Base-by-base conservation (phyloP, 2,329 filamentous ascomycete genomes). In the Kalaharituber pfeilii region DNA sequence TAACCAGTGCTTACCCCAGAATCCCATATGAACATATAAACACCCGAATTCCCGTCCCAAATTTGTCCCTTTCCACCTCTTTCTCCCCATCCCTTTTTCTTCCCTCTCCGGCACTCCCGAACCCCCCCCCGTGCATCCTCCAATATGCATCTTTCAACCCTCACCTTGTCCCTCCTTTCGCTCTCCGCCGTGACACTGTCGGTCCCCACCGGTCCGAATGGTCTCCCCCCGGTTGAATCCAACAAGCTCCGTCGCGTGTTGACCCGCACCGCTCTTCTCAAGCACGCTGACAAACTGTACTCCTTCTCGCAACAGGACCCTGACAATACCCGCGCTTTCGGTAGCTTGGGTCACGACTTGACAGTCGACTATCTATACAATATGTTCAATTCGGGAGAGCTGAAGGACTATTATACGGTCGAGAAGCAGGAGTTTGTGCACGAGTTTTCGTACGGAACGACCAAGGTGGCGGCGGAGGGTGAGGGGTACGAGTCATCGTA, bases 301-400 rank as follows among this genome's bases (percentile, higher is more conserved):
- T 66, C 69, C 58, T 66, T 74, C 50, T 71, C 73, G 22, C 33
- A 50, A 8, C 26, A 9, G 36, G 65, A 69, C 25, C 67, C 67
- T 29, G 65, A 71, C 53, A 68, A 68, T 45, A 72, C 69, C 62
- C 70, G 72, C 24, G 69, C 66, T 49, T 72, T 73, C 52, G 71
- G 70, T 42, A 66, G 69, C 53, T 62, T 62, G 25, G 72, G 72
- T 51, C 71, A 73, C 66, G 71, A 73, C 53, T 67, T 68, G 52
- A 74, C 71, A 2, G 67, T 73, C 51, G 69, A 72, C 63, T 74
- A 65, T 59, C 63, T 73, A 54, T 49, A 49, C 26, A 30, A 22
- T 18, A 24, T 25, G 18, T 30, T 27, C 45, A 26, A 25, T 20
- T 26, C 20, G 18, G 13, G 15, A n/a, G 24, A 51, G 20, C n/a